A percentile compares a stretch with the other conserved stretches of the same genome.
Conservation (phyloP, 768 basidiomycete genomes). For the Polyporus arcularius region DNA sequence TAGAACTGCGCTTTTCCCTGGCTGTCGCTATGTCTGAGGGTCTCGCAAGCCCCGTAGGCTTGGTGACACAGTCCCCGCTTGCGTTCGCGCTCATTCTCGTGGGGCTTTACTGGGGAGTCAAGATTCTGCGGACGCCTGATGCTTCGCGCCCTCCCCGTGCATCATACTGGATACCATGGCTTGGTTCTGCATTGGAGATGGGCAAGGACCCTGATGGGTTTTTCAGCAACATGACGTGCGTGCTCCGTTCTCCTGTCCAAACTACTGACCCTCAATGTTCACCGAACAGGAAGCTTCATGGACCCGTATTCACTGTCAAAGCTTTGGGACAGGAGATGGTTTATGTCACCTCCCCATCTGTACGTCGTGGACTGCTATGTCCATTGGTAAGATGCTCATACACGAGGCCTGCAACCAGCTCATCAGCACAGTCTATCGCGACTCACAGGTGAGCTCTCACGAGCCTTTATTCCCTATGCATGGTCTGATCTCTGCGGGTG, state of each 20-base stretch:
- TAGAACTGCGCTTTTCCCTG: background rate
- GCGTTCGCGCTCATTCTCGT: slow-evolving; percentile 6
- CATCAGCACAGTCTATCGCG: slow-evolving; percentile 22
- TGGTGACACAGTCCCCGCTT: slow-evolving; percentile 4
- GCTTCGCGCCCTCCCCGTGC: slow-evolving; percentile 17
- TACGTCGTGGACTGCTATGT: background rate
- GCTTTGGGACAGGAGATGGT: slow-evolving; percentile 21
- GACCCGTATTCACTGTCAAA: slow-evolving; percentile 23
- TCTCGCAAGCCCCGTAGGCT: background rate
- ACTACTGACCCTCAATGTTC: background rate
- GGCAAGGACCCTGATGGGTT: slow-evolving; percentile 25
- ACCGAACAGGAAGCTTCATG: slow-evolving; percentile 15
- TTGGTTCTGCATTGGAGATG: slow-evolving; percentile 22
- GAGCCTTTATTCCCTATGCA: background rate
- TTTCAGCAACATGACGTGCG: slow-evolving; percentile 20
- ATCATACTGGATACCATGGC: slow-evolving; percentile 23
- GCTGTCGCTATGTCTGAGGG: slow-evolving; percentile 1
- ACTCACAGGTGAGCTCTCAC: slow-evolving; percentile 15
- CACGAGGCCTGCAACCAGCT: background rate
- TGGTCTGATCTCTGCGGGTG: too few species aligned
- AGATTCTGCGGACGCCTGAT: slow-evolving; percentile 1
- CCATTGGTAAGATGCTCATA: background rate
- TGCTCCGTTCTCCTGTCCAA: background rate
- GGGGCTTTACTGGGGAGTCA: slow-evolving; percentile 6
- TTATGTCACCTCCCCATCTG: slow-evolving; percentile 25